Evolutionary conservation across 2,329 filamentous ascomycete species (phyloP).

Genomic region (Pseudogymnoascus sp.): DNA sequence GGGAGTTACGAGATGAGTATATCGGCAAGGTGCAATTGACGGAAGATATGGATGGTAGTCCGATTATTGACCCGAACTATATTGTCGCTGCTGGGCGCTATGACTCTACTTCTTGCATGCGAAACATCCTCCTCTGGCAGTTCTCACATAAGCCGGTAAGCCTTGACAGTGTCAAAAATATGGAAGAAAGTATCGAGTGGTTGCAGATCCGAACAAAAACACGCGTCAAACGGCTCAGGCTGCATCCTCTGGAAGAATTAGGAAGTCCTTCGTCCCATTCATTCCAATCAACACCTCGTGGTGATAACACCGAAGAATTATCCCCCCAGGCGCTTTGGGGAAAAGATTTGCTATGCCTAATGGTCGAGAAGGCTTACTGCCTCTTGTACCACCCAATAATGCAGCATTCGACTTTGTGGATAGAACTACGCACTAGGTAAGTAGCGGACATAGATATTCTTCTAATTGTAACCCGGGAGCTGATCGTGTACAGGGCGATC

Average conservation of each 20-base stretch:
- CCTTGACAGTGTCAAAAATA: not conserved
- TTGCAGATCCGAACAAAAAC: not conserved
- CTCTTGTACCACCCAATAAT: conserved; percentile 23
- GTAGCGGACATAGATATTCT: conserved; percentile 8
- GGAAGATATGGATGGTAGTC: not conserved
- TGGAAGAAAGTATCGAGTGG: conserved; percentile 5
- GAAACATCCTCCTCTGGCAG: conserved; percentile 5
- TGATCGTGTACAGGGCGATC: conserved; percentile 18
- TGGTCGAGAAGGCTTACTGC: conserved; percentile 25
- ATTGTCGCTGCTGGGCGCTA: conserved; percentile 7
- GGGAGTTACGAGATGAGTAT: conserved; percentile 52
- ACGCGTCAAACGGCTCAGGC: not conserved
- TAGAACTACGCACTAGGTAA: not conserved
- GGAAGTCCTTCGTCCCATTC: not conserved
- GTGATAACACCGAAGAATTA: not conserved
- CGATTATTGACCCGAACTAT: conserved; percentile 5
- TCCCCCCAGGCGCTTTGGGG: not conserved
- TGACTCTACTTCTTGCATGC: not conserved
- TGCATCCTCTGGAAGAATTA: not conserved
- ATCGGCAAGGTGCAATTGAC: conserved; percentile 38
- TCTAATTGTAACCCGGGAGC: conserved; percentile 12
- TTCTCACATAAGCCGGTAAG: conserved; percentile 4
- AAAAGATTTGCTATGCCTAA: conserved; percentile 19
- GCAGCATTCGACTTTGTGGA: conserved; percentile 2
- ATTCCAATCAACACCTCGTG: not conserved